A percentile compares a stretch with the other conserved stretches of the same genome.
phyloP scores from a whole-genome alignment of 148 eudicot genomes.

The Silene conica region DNA sequence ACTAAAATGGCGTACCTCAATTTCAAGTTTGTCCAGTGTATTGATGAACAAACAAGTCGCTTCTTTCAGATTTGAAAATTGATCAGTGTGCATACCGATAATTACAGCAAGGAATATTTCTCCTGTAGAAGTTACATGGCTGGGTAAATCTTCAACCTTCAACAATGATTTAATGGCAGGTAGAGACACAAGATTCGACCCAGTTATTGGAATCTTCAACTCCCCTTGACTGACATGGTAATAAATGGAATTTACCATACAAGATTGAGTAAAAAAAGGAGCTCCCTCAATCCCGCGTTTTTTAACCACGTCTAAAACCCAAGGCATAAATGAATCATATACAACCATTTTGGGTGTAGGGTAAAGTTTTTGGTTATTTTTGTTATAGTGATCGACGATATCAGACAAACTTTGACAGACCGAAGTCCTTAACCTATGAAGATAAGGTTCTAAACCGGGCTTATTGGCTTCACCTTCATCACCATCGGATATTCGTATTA shows the following conservation, averaged over 20 bases:
- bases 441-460: no score
- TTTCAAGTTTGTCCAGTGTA: conserved; percentile 26
- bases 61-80: conserved; percentile 20
- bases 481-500: conserved; percentile 18
- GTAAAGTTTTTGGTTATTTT: neutral
- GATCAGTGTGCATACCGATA: conserved; percentile 13
- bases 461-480: no score
- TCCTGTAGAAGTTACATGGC: conserved; percentile 22
- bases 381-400: conserved; percentile 6
- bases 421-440: neutral
- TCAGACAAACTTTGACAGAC: neutral
- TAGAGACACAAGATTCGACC: conserved; percentile 20
- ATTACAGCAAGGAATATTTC: conserved; percentile 7
- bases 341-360: conserved; percentile 31
- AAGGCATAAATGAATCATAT: conserved; percentile 51
- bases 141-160: conserved; percentile 27
- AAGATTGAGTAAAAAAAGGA: conserved; percentile 51
- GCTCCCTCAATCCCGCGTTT: conserved; percentile 29
- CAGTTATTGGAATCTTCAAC: conserved; percentile 10
- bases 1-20: conserved; percentile 21
- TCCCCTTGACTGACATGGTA: conserved; percentile 32
- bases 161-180: conserved; percentile 19
- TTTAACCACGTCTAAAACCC: conserved; percentile 27
- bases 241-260: conserved; percentile 37
- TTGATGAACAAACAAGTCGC: conserved; percentile 21